Percentiles rank a stretch among this genome's conserved stretches.
These are phyloP conservation scores for Mycena indigotica DNA, from an alignment of 768 basidiomycete genomes.

Conservation along the genomic window DNA sequence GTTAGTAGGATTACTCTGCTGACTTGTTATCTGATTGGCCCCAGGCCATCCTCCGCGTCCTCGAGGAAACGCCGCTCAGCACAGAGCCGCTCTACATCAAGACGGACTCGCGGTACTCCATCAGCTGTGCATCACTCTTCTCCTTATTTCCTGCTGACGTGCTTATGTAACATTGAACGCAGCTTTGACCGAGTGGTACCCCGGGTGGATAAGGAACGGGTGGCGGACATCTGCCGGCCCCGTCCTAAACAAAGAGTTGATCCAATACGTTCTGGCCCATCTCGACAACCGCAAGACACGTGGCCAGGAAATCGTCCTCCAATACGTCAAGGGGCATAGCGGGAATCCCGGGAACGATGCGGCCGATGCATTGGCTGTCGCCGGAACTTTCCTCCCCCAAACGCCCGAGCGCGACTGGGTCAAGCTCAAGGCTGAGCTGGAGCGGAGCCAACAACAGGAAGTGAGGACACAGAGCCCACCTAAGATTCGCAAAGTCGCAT, in stretches of 20 bases:
- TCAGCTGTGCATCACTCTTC: constrained; percentile 49
- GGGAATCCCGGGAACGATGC: constrained; percentile 84
- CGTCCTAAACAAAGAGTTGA: constrained; percentile 74
- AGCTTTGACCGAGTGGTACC: constrained; percentile 75
- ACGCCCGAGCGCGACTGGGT: constrained; percentile 65
- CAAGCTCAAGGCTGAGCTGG: constrained; percentile 24
- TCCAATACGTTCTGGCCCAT: constrained; percentile 68
- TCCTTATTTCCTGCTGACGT: not conserved
- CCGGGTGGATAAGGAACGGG: constrained; percentile 60
- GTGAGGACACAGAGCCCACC: constrained; percentile 18
- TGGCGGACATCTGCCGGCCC: constrained; percentile 53
- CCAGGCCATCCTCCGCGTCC: constrained; percentile 81
- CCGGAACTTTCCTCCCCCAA: constrained; percentile 46
- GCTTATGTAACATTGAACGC: constrained; percentile 7
- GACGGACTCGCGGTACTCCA: constrained; percentile 85
- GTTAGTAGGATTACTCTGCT: constrained; percentile 43
- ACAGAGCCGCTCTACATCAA: constrained; percentile 68
- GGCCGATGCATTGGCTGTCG: constrained; percentile 74
- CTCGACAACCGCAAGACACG: constrained; percentile 51
- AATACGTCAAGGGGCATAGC: constrained; percentile 78
- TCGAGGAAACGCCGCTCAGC: constrained; percentile 69
- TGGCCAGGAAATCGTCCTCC: constrained; percentile 61
- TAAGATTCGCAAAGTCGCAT: constrained; percentile 10
- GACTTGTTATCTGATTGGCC: constrained; percentile 1
- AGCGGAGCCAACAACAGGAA: no score